These are phyloP conservation scores for Coccomyxa subellipsoidea DNA, from an alignment of 163 green algal genomes.

Conservation along the genomic window DNA sequence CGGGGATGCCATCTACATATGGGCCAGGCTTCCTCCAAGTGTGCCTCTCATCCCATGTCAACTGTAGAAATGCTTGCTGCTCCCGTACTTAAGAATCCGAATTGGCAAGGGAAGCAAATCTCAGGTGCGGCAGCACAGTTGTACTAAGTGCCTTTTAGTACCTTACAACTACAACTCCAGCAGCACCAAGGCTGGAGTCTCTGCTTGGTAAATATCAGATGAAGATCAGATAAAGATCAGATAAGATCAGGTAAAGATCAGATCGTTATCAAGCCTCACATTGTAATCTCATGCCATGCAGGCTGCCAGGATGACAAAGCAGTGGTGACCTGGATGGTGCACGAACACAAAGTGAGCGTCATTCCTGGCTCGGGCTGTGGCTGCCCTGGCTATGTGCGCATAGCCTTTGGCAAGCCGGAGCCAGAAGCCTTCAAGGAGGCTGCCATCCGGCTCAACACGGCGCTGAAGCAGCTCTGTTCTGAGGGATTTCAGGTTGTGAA, in stretches of 20 bases:
- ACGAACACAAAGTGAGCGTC: conserved; percentile 14
- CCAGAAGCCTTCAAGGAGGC: conserved; percentile 12
- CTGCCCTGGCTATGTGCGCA: conserved; percentile 10
- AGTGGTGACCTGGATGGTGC: conserved; percentile 11
- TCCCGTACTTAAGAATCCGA: too few species aligned
- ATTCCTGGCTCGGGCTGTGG: conserved; percentile 19
- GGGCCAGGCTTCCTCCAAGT: neutral
- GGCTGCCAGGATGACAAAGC: conserved; percentile 9
- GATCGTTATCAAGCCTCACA: too few species aligned
- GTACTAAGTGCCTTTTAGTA: too few species aligned
- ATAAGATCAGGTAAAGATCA: too few species aligned
- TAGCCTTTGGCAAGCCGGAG: conserved; percentile 21
- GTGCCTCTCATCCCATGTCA: neutral
- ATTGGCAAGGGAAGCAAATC: too few species aligned
- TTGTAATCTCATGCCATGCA: neutral
- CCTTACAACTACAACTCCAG: too few species aligned
- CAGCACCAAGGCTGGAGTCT: too few species aligned
- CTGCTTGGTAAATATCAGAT: too few species aligned
- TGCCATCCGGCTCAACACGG: conserved; percentile 6
- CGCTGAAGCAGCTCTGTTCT: neutral
- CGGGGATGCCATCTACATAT: conserved; percentile 22
- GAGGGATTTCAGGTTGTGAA: conserved; percentile 11
- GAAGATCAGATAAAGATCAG: too few species aligned
- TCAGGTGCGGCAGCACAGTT: too few species aligned
- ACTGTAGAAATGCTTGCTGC: too few species aligned